Evolutionary conservation across 2,329 filamentous ascomycete genomes (phyloP), one percentile per base, ranked within the genome.

Genomic region (Alternaria sp.): DNA sequence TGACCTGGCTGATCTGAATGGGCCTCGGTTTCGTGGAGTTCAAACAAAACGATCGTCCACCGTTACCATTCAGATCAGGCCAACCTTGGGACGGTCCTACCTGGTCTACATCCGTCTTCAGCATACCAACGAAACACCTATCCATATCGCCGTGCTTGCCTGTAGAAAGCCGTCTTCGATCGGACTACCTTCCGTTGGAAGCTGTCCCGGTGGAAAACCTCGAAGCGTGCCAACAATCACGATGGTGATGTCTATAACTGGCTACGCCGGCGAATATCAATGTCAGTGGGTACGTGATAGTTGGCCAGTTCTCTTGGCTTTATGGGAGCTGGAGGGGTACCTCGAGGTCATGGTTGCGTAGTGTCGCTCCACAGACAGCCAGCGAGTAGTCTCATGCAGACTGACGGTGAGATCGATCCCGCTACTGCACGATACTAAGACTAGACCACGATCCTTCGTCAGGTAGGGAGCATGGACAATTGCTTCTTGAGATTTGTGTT

Each of bases 401-500:
- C n/a, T 41, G 49, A 53, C 34, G 49, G 41, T 21, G 40, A 40
- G 26, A 41, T 36, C 26, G 41, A 52, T 56, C 49, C 28, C 49
- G 33, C 56, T 55, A 55, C 56, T 58, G 56, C 44, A 58, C 17
- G 28, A 57, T 31, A 44, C 31, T 23, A 40, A 33, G 29, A 23
- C 34, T 42, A 29, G 40, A 41, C 26, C 39, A 50, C 39, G 24
- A 33, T 37, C 34, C 39, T 23, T 39, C 21, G 29, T 54, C 31
- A 50, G 36, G 21, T 37, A 31, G 24, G 14, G 31, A 31, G 29
- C 28, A 57, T 29, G 26, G 34, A 44, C 39, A 45, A 41, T 29
- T 21, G 33, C 51, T 58, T 37, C 17, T 39, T 31, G 26, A 33
- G 31, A 58, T 33, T 46, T 26, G 21, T 14, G 39, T 50, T 11